Base-by-base conservation (phyloP, 495 filamentous ascomycete genomes). In the Trichoderma gamsii region DNA sequence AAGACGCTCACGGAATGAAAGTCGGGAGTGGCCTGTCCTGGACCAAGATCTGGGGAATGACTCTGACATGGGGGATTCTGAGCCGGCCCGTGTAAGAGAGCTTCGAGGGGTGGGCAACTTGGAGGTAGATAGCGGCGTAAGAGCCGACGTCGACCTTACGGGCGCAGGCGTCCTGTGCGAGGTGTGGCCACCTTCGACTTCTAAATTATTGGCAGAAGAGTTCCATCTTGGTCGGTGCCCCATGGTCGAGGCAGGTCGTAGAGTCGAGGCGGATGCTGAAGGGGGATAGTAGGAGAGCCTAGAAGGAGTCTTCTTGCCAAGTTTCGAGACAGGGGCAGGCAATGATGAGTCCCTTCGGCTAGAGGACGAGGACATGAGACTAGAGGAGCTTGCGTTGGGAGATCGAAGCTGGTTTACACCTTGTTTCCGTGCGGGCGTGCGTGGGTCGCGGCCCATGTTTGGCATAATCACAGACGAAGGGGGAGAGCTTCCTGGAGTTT, bases 401-500 rank as follows among this genome's bases (percentile, higher is more conserved):
- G 76, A 69, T 61, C 80, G 69, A 44, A 79, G 77, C 23, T 79
- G 78, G 63, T 80, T 84, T 51, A 78, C 74, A 23, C 18, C 21
- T 38, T 76, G 75, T 70, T 79, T 75, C 66, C 71, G 41, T 32
- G 73, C 68, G 44, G 80, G 72, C 67, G 84, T 81, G 1, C 76
- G 74, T 7, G 80, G 79, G 67, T 83, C 83, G 15, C 82, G 75
- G 12, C 83, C 86, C 18, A 85, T 72, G 46, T 76, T 79, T 27
- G 84, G 85, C 83, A 92, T 86, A 23, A 94, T 83, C 15, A 97
- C 86, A 21, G 93, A 97, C 18, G 92, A 96, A 15, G 95, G 92
- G 29, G 95, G 95, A 5, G 94, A 97, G 80, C 86, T 96, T 66
- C 88, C 90, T 1, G 90, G 95, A 2, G 92, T 97, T 66, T 90